Evolutionary conservation across 2,329 filamentous ascomycete genomes (phyloP), one percentile per base, ranked within the genome.

Genomic region (Neofusicoccum sp.): DNA sequence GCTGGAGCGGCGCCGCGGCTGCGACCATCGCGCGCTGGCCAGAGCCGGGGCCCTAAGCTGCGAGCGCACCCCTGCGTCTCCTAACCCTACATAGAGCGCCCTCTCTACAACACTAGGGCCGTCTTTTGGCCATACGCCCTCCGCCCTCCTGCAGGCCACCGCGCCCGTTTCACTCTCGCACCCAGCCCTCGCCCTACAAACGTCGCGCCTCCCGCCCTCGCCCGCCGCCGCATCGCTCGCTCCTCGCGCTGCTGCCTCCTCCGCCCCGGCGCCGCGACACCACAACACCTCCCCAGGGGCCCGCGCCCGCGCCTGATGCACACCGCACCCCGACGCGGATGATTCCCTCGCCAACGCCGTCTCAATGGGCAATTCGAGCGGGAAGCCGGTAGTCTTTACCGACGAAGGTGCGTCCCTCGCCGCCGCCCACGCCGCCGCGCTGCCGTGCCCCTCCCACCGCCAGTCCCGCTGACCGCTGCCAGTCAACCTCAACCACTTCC

Each of bases 401-500:
- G 93, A 96, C 80, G 90, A 96, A 88, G 90, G 92, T 96, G 81
- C 71, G 86, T 80, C 63, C 57, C 31, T 30, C 53, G 40, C 36
- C 58, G 5, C 31, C 40, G 28, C 14, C 48, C 16, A 24, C 30
- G 14, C 54, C 47, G 9, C 61, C 57, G 38, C 36, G 38, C 49
- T 28, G 7, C 34, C 8, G 38, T 56, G 30, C 28, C 58, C 40
- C 53, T 40, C 36, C 51, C 54, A 62, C 43, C 48, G 48, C 28
- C 60, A 56, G 41, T 62, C 36, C 31, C 45, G 31, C 66, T 67
- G 63, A 69, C 58, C 61, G 65, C 63, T 65, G 60, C 44, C 69
- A 96, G 95, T 96, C 69, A 98, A 93, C 76, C 87, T 99, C 69
- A 97, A 97, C 73, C 95, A 99, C 78, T 99, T 99, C 77, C 90